A percentile compares a stretch with the other conserved stretches of the same genome.
Evolutionary conservation across 1,284 basidiomycete genomes (phyloP).

Genomic region (Dichomitus squalens): DNA sequence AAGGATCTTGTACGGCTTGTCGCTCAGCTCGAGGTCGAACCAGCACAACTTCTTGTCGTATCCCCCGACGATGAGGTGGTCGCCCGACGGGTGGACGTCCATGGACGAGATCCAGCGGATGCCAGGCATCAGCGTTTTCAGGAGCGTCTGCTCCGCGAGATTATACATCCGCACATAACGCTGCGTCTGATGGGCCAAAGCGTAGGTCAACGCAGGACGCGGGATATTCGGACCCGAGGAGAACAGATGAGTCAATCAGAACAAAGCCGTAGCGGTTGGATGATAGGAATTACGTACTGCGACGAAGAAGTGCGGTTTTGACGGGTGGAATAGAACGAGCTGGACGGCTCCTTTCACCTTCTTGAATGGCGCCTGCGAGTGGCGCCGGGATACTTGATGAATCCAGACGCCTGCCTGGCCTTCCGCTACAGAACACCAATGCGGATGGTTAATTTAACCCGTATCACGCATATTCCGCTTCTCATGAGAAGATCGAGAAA

Average conservation of each 20-base stretch:
- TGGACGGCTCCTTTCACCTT: conserved; percentile 92
- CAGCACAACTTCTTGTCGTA: conserved; percentile 98
- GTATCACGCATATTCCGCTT: not conserved
- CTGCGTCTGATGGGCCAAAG: conserved; percentile 67
- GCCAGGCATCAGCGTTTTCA: conserved; percentile 92
- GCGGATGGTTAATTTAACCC: not conserved
- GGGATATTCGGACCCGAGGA: conserved; percentile 1
- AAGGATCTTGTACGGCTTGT: conserved; percentile 95
- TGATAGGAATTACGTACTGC: conserved; percentile 61
- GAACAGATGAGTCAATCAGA: not conserved
- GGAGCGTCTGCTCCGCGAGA: conserved; percentile 88
- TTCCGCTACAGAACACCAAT: conserved; percentile 41
- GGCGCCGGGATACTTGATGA: conserved; percentile 91
- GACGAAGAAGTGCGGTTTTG: conserved; percentile 95
- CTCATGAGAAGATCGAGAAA: conserved; percentile 19
- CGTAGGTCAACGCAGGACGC: not conserved
- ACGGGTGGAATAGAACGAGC: conserved; percentile 92
- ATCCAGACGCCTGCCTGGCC: conserved; percentile 85
- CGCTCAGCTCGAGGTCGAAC: conserved; percentile 97
- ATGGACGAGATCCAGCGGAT: conserved; percentile 97
- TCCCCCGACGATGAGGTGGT: conserved; percentile 95
- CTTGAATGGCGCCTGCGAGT: conserved; percentile 97
- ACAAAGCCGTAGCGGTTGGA: not conserved
- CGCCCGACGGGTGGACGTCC: conserved; percentile 94
- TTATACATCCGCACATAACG: conserved; percentile 97